Base-by-base conservation (phyloP, 257 asterid species). In the Solanum chiquidenum region DNA sequence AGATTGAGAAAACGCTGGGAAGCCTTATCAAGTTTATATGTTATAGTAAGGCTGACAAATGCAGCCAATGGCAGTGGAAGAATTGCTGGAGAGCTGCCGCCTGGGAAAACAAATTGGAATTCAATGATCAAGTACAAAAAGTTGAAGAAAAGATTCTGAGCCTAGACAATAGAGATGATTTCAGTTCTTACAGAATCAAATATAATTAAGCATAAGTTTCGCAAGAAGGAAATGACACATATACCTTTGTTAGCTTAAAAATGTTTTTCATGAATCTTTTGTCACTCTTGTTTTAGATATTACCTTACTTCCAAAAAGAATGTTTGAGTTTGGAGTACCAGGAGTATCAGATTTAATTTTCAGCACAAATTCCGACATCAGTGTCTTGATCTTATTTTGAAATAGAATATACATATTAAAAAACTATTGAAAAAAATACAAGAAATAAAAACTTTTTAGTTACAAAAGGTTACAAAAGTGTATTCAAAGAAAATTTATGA, bases 11-110 rank as follows among this genome's bases (percentile, higher is more conserved):
- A 97, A 16, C 95, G 98, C 62, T 97, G 99, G 62, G 99, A 97
- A 68, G 96, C 96, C 90, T 91, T 95, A 82, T 97, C 99, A 9
- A 97, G 99, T 93, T 97, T 97, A 83, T 95, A 97, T 87, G 99
- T 97, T 88, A 97, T 97, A 27, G 99, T 97, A 86, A 97, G 98
- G 93, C 99, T 97, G 89, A 95, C 99, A 83, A 95, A 97, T 85
- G 99, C 99, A 64, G 99, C 99, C 91, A 97, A 90, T 14, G 99
- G 99, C 87, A 97, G 91, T 68, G 99, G 99, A 90, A 97, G 98
- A 75, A 94, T 91, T 44, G 98, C 98, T 29, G 98, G 98, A 77
- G 98, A 94, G 89, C 93, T 94, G 37, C 93, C 98, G 79, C 98
- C 99, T 97, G 44, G 88, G 91, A 33, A 88, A 76, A 87, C 55